Evolutionary conservation across 2,329 filamentous ascomycete species (phyloP), one percentile per base, ranked within the genome.

Genomic region (Xylaria sp.): DNA sequence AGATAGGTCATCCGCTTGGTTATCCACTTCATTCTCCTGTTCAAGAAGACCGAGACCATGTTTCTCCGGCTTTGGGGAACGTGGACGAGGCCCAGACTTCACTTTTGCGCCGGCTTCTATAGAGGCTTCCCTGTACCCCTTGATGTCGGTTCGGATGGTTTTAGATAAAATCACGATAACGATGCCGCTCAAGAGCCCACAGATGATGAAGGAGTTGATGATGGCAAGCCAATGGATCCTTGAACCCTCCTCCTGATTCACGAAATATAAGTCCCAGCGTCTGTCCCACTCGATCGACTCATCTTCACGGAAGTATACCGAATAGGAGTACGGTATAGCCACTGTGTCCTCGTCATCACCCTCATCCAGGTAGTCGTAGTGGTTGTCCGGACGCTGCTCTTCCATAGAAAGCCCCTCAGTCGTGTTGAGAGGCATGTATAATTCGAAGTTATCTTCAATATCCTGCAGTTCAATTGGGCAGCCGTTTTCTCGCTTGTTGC

Each of bases 221-320:
- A 97, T 95, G 42, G 93, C 93, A 65, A 97, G 85, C 92, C 93
- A 97, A 78, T 97, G 93, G 27, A 95, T 93, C 77, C 89, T 90
- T 29, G 88, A 90, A 54, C 92, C 92, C 73, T 95, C 92, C 66
- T 93, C 91, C 77, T 96, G 92, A 78, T 95, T 94, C 68, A 92
- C 92, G 81, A 97, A 97, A 80, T 97, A 97, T 63, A 95, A 83
- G 75, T 97, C 92, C 93, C 94, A 97, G 63, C 93, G 88, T 74
- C 91, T 93, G 65, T 86, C 84, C 94, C 94, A 97, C 71, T 96
- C 93, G 60, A 97, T 84, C 23, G 86, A 88, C 50, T 91, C 87
- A 70, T 97, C 93, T 78, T 97, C 92, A 60, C 93, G 90, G 82
- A 94, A 97, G 80, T 96, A 97, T 16, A 97, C 91, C 2, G 93